Conservation (phyloP, 108 stramenopile species). For the Phaeodactylum tricornutum region DNA sequence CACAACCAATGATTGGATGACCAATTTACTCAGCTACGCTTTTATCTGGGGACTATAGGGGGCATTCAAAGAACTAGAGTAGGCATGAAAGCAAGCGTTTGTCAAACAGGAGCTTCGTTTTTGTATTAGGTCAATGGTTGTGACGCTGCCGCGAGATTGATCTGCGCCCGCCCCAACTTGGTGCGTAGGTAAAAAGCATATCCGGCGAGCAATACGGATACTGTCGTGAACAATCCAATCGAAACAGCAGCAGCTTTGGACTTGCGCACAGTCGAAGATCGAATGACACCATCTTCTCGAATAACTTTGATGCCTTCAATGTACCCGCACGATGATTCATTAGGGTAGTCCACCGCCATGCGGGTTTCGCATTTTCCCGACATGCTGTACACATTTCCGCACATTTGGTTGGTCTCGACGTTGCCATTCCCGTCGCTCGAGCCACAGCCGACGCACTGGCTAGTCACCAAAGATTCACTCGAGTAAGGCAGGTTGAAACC, state of each 20-base stretch:
- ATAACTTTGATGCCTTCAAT: conserved; percentile 79
- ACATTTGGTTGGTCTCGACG: conserved; percentile 45
- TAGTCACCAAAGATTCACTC: conserved; percentile 36
- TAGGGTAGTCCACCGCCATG: conserved; percentile 62
- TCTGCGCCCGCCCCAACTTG: conserved; percentile 43
- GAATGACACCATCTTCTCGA: conserved; percentile 74
- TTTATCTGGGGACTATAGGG: no score
- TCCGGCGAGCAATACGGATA: conserved; percentile 55
- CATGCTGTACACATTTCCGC: conserved; percentile 44
- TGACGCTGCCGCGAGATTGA: conserved; percentile 39
- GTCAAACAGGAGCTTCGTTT: no score
- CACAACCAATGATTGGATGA: no score
- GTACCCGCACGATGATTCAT: conserved; percentile 71
- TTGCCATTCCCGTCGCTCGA: conserved; percentile 27
- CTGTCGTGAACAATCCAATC: conserved; percentile 64
- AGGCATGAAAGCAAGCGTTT: no score
- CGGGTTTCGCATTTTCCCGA: conserved; percentile 77
- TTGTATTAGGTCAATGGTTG: conserved; percentile 5
- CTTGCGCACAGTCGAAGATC: conserved; percentile 38
- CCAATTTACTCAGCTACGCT: no score
- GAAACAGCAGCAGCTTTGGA: conserved; percentile 63
- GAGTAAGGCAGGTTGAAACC: conserved; percentile 48
- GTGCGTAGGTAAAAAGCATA: conserved; percentile 76
- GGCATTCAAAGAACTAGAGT: no score
- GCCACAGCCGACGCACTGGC: conserved; percentile 37